Base-by-base conservation (phyloP, 2,329 filamentous ascomycete genomes). In the Pleomassaria siparia region DNA sequence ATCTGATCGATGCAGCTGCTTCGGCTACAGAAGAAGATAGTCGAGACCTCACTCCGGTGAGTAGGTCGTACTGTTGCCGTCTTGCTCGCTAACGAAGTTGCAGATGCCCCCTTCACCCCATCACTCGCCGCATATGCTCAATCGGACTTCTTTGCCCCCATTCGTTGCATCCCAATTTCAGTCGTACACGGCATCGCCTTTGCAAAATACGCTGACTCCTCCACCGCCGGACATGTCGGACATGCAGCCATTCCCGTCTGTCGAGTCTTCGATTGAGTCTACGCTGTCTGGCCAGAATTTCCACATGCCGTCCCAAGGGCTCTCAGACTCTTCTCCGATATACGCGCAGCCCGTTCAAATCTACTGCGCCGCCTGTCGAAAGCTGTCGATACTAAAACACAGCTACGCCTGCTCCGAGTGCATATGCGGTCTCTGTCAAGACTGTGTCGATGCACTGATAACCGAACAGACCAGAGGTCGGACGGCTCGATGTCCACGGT, bases 331-430 rank as follows among this genome's bases (percentile, higher is more conserved):
- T 15, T 85, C 86, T 7, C 88, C 90, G 6, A 67, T 61, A 13
- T 71, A 63, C 42, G 59, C 60, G 10, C 69, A 71, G 30, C 62
- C 69, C 25, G 87, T 92, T 2, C 89, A 95, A 67, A 95, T 97
- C 33, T 96, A 95, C 68, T 97, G 92, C 69, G 89, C 91, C 16
- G 88, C 87, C 40, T 97, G 92, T 66, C 85, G 89, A 55, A 83
- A 86, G 29, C 78, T 91, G 15, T 91, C 87, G 43, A 76, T 86
- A 10, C 76, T 97, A 21, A 86, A 85, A 62, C 88, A 92, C 62
- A 94, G 89, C 26, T 96, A 91, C 65, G 92, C 92, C 18, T 97
- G 92, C 70, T 96, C 91, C 1, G 91, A 96, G 71, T 97, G 94
- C 70, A 95, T 97, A 54, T 95, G 90, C 67, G 92, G 91, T 13